Percentiles rank a stretch among this genome's conserved stretches.
These are phyloP conservation scores for Penicillium verrucosum DNA, from an alignment of 2,329 filamentous ascomycete species.

Conservation along the genomic window DNA sequence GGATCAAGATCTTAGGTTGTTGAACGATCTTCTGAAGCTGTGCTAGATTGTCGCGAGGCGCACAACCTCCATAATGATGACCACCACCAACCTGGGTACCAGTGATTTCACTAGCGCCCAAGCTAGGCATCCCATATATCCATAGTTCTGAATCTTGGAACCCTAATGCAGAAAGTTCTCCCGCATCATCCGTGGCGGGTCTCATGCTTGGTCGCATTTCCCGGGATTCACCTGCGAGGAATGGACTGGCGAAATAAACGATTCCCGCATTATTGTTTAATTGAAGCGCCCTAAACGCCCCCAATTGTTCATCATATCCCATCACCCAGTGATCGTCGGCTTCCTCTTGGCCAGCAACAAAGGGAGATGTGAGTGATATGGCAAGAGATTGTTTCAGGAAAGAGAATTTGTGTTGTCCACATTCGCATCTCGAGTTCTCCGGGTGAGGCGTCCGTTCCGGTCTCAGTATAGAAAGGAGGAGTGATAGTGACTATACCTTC, in stretches of 20 bases:
- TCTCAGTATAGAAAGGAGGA: slow-evolving; percentile 70
- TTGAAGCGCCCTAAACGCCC: slow-evolving; percentile 73
- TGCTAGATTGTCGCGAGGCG: slow-evolving; percentile 22
- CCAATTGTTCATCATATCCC: slow-evolving; percentile 71
- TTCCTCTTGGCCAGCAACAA: slow-evolving; percentile 49
- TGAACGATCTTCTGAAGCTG: slow-evolving; percentile 36
- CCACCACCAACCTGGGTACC: slow-evolving; percentile 15
- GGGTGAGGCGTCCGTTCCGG: slow-evolving; percentile 48
- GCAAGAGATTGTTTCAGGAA: slow-evolving; percentile 74
- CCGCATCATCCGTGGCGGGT: slow-evolving; percentile 65
- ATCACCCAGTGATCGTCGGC: slow-evolving; percentile 71
- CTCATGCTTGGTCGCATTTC: slow-evolving; percentile 66
- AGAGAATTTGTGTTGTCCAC: slow-evolving; percentile 83
- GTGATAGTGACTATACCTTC: slow-evolving; percentile 73
- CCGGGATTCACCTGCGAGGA: slow-evolving; percentile 44
- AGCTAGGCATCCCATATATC: slow-evolving; percentile 72
- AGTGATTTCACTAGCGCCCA: slow-evolving; percentile 3
- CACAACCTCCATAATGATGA: slow-evolving; percentile 16
- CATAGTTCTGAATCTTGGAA: slow-evolving; percentile 71
- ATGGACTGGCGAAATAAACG: slow-evolving; percentile 73
- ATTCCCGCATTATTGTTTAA: slow-evolving; percentile 74
- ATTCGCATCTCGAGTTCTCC: slow-evolving; percentile 66
- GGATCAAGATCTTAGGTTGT: slow-evolving; percentile 65
- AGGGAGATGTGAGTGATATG: slow-evolving; percentile 67
- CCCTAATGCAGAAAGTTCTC: slow-evolving; percentile 69